Base-by-base conservation (phyloP, 257 asterid genomes). In the Solanum clarkiae region DNA sequence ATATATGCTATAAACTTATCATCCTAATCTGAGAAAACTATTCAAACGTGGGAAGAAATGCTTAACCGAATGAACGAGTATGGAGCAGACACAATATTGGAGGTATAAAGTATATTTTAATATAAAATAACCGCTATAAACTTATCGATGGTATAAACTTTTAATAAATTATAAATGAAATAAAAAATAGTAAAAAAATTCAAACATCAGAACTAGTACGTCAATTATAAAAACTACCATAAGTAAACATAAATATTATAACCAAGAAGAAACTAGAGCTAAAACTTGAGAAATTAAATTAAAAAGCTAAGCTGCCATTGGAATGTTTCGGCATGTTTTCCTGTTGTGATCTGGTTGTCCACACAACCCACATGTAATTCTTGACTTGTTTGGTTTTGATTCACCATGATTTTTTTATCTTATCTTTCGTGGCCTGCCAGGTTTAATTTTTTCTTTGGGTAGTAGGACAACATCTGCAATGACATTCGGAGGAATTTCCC, bases 31-130 rank as follows among this genome's bases (percentile, higher is more conserved):
- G 92, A 90, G 57, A 90, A 89, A 84, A 93, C 98, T 84, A 88
- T 93, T 75, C 93, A 89, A 75, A 94, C 93, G 98, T 96, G 99
- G 98, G 3, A 29, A 29, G 3, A 29, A 29, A 29, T 29, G 32
- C 32, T 29, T 29, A 29, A 29, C 3, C 32, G 99, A 98, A 93
- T 98, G 88, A 92, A 82, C 85, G 98, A 93, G 87, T 93, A 70
- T 85, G 98, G 98, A 69, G 85, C 98, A 29, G 98, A 96, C 93
- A 93, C 97, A 88, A 91, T 96, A 77, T 36, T 36, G 5, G 95
- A 93, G 95, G 40, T 36, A 36, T 36, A 3, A 36, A 36, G 5
- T 36, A 36, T 36, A 36, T 36, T 36, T 4, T 4, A 36, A 36
- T 36, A 36, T 36, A 4, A 2, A 36, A 36, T 36, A 36, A 5